A percentile compares a stretch with the other conserved stretches of the same genome.
Evolutionary conservation across 495 filamentous ascomycete species (phyloP).

Genomic region (Aspergillus incahuasiensis): DNA sequence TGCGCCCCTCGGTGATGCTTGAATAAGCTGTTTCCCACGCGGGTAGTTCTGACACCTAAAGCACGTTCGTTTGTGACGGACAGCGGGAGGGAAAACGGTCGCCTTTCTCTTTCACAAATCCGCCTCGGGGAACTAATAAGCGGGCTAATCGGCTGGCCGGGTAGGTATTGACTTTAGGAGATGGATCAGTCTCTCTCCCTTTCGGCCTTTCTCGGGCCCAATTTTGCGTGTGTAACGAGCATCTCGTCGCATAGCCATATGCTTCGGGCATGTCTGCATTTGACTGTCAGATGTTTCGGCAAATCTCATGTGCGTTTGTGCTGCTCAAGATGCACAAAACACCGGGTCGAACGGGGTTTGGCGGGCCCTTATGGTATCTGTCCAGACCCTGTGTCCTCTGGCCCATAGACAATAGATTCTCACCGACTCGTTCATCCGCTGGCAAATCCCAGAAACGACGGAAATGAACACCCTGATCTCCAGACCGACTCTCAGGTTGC

Average conservation of each 20-base stretch:
- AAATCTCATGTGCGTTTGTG: slow-evolving; percentile 18
- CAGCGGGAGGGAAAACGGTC: not conserved
- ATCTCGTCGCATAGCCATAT: slow-evolving; percentile 21
- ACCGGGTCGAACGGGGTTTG: slow-evolving; percentile 1
- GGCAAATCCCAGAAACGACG: slow-evolving; percentile 11
- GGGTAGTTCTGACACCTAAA: not conserved
- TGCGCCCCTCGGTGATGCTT: not conserved
- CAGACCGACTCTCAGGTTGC: slow-evolving; percentile 20
- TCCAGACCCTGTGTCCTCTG: not conserved
- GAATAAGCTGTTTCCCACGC: not conserved
- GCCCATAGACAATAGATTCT: slow-evolving; percentile 10
- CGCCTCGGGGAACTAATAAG: not conserved
- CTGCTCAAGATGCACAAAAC: slow-evolving; percentile 15
- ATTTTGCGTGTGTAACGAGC: slow-evolving; percentile 16
- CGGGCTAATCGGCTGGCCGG: not conserved
- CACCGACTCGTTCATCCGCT: slow-evolving; percentile 12
- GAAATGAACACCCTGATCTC: slow-evolving; percentile 3
- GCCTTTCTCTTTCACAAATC: not conserved
- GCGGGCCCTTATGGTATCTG: not conserved
- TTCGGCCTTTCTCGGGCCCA: slow-evolving; percentile 3
- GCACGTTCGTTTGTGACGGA: slow-evolving; percentile 5
- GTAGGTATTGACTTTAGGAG: slow-evolving; percentile 1
- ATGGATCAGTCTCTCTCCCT: not conserved
- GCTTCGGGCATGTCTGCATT: slow-evolving; percentile 19
- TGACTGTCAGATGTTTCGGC: slow-evolving; percentile 14